phyloP scores from a whole-genome alignment of 78 protist species.

The Mantamonas sphyraenae region DNA sequence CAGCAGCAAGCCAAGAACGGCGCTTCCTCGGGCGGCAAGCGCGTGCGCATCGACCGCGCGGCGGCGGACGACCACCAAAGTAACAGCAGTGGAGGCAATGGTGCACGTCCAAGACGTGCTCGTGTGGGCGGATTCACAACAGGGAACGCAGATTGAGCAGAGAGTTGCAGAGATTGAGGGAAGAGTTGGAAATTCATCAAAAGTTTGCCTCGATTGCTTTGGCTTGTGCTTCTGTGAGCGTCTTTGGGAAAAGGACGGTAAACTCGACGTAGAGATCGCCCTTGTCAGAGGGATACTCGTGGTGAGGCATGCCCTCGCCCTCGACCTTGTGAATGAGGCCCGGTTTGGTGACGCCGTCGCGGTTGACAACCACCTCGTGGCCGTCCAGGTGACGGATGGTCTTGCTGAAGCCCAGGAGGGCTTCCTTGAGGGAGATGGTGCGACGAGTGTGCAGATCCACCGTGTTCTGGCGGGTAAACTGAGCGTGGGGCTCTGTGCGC shows the following conservation, averaged over 20 bases:
- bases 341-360: conserved; percentile 18
- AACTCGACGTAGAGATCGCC: conserved; percentile 48
- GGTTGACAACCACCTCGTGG: conserved; percentile 5
- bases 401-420: conserved; percentile 39
- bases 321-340: conserved; percentile 7
- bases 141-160: too few relatives aligned
- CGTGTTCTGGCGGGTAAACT: conserved; percentile 17
- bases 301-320: conserved; percentile 52
- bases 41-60: too few relatives aligned
- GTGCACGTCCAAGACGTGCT: too few relatives aligned
- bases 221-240: conserved; percentile 30
- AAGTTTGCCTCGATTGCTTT: too few relatives aligned
- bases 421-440: conserved; percentile 19
- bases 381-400: conserved; percentile 38
- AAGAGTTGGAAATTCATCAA: too few relatives aligned
- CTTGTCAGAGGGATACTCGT: neutral
- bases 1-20: too few relatives aligned
- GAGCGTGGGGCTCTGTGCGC: neutral
- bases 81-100: too few relatives aligned
- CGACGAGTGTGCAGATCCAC: neutral
- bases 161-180: too few relatives aligned
- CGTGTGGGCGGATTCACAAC: too few relatives aligned
- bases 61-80: too few relatives aligned
- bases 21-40: too few relatives aligned
- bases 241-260: conserved; percentile 32